Base-by-base conservation (phyloP, 805 yeast genomes). In the Yueomyces sp. region DNA sequence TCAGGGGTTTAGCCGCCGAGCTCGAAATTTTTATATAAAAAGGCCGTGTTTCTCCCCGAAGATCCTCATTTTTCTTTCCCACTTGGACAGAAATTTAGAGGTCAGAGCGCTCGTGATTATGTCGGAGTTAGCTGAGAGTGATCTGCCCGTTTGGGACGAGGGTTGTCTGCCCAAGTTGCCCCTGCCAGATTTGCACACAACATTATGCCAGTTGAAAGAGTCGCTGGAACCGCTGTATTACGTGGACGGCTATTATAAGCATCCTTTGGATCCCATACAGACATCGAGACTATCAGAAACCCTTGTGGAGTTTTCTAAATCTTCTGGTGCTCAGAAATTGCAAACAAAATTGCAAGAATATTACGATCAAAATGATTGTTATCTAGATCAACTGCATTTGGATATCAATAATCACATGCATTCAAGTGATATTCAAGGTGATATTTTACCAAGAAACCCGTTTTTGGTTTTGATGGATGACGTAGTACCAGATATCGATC, bases 371-470 rank as follows among this genome's bases (percentile, higher is more conserved):
- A 66, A 72, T 40, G 66, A 67, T 6, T 66, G 72, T 49, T 82
- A 82, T 58, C 60, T 82, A 43, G 79, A 78, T 51, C 69, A 69
- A 30, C 52, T 68, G 38, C 63, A 65, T 42, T 44, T 66, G 39
- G 70, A 67, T 45, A 65, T 65, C 38, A 66, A 67, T 42, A 68
- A 67, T 47, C 67, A 64, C 29, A 54, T 59, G 32, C 67, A 77
- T 34, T 75, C 83, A 0, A 81, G 81, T 19, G 81, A 76, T 44
- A 63, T 77, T 30, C 67, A 78, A 41, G 82, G 83, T 26, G 81
- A 78, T 49, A 74, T 79, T 1, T 63, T 83, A 38, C 94, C 94
- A 4, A 66, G 90, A 47, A 83, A 82, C 56, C 94, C 94, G 1
- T 82, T 80, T 53, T 68, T 83, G 49, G 73, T 83, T 8, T 59